Percentiles rank a stretch among this genome's conserved stretches.
phyloP scores from a whole-genome alignment of 495 filamentous ascomycete species.

The Trichoderma gamsii region DNA sequence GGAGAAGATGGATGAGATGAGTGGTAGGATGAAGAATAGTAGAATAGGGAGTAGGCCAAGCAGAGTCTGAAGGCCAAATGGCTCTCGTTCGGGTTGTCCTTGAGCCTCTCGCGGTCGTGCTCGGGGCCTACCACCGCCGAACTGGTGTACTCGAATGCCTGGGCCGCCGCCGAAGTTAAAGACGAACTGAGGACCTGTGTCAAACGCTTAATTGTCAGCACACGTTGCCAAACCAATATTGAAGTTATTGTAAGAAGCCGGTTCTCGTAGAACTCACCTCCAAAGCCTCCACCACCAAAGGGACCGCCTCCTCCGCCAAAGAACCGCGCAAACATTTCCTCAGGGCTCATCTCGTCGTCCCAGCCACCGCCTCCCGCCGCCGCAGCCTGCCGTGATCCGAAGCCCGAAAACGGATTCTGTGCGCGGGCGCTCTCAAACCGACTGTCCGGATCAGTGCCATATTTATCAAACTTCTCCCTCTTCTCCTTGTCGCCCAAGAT shows the following conservation, averaged over 20 bases:
- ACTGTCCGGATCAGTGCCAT: slow-evolving; percentile 85
- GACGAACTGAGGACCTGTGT: slow-evolving; percentile 75
- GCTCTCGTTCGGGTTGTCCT: slow-evolving; percentile 35
- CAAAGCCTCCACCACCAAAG: slow-evolving; percentile 49
- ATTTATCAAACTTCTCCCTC: slow-evolving; percentile 76
- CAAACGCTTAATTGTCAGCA: slow-evolving; percentile 42
- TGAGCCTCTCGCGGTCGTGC: slow-evolving; percentile 64
- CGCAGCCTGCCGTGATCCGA: slow-evolving; percentile 44
- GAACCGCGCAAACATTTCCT: slow-evolving; percentile 94
- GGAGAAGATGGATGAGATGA: slow-evolving; percentile 75
- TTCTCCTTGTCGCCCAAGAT: slow-evolving; percentile 91
- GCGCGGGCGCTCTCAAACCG: slow-evolving; percentile 61
- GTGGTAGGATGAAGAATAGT: slow-evolving; percentile 80
- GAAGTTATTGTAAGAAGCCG: not conserved
- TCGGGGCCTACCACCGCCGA: slow-evolving; percentile 63
- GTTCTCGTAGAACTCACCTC: slow-evolving; percentile 2
- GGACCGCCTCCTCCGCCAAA: slow-evolving; percentile 74
- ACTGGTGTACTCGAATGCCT: slow-evolving; percentile 79
- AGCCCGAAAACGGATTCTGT: slow-evolving; percentile 69
- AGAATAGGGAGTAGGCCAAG: slow-evolving; percentile 73
- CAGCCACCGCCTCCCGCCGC: slow-evolving; percentile 43
- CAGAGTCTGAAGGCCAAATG: slow-evolving; percentile 49
- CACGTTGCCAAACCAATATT: not conserved
- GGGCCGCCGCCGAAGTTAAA: slow-evolving; percentile 86
- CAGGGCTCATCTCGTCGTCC: slow-evolving; percentile 88